phyloP scores from a whole-genome alignment of 2,329 filamentous ascomycete genomes.

The Fusarium robinianum region DNA sequence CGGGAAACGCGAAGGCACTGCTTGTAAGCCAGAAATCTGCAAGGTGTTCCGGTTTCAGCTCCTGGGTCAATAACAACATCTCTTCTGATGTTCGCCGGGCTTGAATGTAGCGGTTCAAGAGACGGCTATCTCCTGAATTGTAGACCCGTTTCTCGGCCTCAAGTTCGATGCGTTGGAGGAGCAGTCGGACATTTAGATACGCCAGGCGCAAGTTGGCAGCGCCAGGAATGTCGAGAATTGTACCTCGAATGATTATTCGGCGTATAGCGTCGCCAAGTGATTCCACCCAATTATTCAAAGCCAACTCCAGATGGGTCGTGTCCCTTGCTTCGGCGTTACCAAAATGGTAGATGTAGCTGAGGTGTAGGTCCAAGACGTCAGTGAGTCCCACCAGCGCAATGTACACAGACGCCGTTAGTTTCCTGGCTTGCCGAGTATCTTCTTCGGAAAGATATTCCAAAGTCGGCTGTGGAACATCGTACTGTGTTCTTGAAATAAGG shows the following conservation, averaged over 20 bases:
- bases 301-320: slow-evolving; percentile 44
- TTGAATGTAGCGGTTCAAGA: slow-evolving; percentile 45
- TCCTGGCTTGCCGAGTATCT: slow-evolving; percentile 16
- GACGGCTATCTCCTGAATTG: slow-evolving; percentile 23
- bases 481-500: slow-evolving; percentile 49
- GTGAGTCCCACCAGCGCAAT: slow-evolving; percentile 52
- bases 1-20: slow-evolving; percentile 52
- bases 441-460: slow-evolving; percentile 41
- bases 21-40: slow-evolving; percentile 56
- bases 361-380: slow-evolving; percentile 41
- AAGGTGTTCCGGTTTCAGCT: slow-evolving; percentile 49
- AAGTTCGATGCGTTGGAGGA: slow-evolving; percentile 53
- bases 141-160: slow-evolving; percentile 44
- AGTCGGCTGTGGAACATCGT: slow-evolving; percentile 53
- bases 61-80: slow-evolving; percentile 53
- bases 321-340: slow-evolving; percentile 32
- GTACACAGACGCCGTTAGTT: slow-evolving; percentile 46
- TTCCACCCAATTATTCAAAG: slow-evolving; percentile 51
- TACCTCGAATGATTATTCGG: slow-evolving; percentile 49
- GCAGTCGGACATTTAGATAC: slow-evolving; percentile 53
- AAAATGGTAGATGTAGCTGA: slow-evolving; percentile 45
- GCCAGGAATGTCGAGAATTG: slow-evolving; percentile 47
- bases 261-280: slow-evolving; percentile 45
- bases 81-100: slow-evolving; percentile 53
- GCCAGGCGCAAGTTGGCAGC: slow-evolving; percentile 56